Evolutionary conservation across 2,329 filamentous ascomycete species (phyloP).

Genomic region (Diaporthe amygdali): DNA sequence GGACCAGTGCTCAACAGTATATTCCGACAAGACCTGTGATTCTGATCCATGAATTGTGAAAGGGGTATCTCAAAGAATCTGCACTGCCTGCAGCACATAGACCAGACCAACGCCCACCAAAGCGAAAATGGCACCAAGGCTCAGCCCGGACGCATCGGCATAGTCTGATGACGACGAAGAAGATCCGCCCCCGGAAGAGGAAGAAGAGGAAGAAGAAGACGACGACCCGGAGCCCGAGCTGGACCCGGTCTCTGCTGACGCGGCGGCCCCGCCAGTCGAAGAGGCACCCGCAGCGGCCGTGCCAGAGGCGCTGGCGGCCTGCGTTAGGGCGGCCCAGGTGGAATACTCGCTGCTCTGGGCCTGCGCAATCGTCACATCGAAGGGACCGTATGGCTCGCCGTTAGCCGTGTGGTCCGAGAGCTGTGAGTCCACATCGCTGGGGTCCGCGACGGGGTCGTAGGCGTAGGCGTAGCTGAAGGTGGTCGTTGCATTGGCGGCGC

Average conservation of each 20-base stretch:
- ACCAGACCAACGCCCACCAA: conserved; percentile 14
- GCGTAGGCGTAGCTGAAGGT: conserved; percentile 26
- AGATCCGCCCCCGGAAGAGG: background rate
- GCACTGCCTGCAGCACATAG: conserved; percentile 24
- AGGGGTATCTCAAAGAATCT: conserved; percentile 15
- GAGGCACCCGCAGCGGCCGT: conserved; percentile 7
- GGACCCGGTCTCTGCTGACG: background rate
- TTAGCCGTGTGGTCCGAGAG: conserved; percentile 26
- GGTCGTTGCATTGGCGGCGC: conserved; percentile 6
- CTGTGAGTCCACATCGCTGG: conserved; percentile 14
- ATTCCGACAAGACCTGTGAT: no score
- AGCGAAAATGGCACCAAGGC: conserved; percentile 4
- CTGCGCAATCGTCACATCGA: conserved; percentile 19
- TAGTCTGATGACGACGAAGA: background rate
- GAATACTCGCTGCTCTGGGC: conserved; percentile 22
- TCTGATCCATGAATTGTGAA: background rate
- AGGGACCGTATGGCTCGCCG: conserved; percentile 26
- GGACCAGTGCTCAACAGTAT: background rate
- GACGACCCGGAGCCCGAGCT: background rate
- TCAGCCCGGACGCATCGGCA: background rate
- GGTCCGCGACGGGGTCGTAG: conserved; percentile 21
- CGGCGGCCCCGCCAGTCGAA: background rate
- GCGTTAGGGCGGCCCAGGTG: conserved; percentile 20
- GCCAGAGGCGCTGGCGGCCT: background rate
- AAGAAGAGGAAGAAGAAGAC: conserved; percentile 7